Evolutionary conservation across 2,329 filamentous ascomycete genomes (phyloP), one percentile per base, ranked within the genome.

Genomic region (Aspergillus latus): DNA sequence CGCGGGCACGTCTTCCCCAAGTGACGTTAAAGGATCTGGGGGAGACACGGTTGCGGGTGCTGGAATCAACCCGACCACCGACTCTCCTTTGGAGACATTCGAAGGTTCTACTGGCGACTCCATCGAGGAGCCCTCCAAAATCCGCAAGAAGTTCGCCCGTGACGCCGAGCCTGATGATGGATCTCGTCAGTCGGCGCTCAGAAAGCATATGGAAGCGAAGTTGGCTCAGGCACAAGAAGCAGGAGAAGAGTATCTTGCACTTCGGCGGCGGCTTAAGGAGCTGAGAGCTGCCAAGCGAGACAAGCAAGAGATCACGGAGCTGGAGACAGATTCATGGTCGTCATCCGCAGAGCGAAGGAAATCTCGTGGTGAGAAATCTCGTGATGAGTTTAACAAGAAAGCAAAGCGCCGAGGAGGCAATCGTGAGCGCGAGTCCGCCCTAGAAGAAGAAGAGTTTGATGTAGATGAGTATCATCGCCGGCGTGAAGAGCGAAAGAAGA

Each of bases 381-480:
- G 58, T 4, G 30, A 36, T 8, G 49, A 51, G 11, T 63, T 61
- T 16, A 60, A 54, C 16, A 68, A 66, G 30, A 55, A 59, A 13
- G 30, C 60, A 5, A 72, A 68, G 48, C 64, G 64, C 30, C 63
- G 58, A 9, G 64, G 63, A n/a, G 58, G 54, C 26, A 63, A 65
- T 49, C 67, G 59, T 51, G 57, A 62, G 44, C 65, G 62, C 15
- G 57, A 64, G 26, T 50, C 59, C 7, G 58, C 65, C 36, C 60
- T 64, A 8, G 68, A 72, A 21, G 72, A 73, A 13, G 65, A 67
- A 1, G 70, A 71, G 16, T 72, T 71, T 45, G 74, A 77, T 47
- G 71, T 75, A 29, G 70, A 71, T 34, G 64, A 65, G n/a, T 69
- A 68, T 49, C 69, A 76, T 40, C 62, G 58, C 45, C 68, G 66